Percentiles rank a stretch among this genome's conserved stretches.
These are phyloP conservation scores for Colletotrichum ledebouriae DNA, from an alignment of 2,329 filamentous ascomycete species.

Conservation along the genomic window DNA sequence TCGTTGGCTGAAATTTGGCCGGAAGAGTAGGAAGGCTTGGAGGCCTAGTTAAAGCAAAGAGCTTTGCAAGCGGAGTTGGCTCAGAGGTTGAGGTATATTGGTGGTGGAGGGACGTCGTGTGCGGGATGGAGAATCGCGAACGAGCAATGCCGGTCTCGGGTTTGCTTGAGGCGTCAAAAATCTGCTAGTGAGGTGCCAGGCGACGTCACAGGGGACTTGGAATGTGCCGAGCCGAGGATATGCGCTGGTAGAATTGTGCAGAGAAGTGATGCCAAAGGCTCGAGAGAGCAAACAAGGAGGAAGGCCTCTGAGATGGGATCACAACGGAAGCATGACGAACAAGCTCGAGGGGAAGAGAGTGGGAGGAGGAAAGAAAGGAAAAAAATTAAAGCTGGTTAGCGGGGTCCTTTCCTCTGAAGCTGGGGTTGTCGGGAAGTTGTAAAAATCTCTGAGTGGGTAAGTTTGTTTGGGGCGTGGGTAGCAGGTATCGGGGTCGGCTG, in stretches of 20 bases:
- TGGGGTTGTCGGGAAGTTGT: conserved; percentile 43
- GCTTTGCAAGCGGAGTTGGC: conserved; percentile 8
- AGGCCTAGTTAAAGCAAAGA: conserved; percentile 1
- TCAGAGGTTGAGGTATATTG: background rate
- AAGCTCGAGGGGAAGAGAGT: conserved; percentile 24
- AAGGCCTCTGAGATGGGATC: conserved; percentile 40
- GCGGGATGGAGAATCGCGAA: conserved; percentile 38
- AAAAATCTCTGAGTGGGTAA: conserved; percentile 43
- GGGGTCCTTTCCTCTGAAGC: conserved; percentile 33
- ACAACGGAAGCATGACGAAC: conserved; percentile 41
- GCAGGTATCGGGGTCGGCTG: conserved; percentile 38
- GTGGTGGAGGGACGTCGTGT: conserved; percentile 28
- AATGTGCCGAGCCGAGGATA: conserved; percentile 39
- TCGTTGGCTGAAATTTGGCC: background rate
- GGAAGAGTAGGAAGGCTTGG: background rate
- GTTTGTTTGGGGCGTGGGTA: conserved; percentile 40
- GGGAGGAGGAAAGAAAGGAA: conserved; percentile 7
- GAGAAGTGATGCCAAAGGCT: conserved; percentile 16
- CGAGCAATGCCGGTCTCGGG: conserved; percentile 40
- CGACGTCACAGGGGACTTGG: conserved; percentile 40
- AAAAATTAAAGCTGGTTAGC: conserved; percentile 28
- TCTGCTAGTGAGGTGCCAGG: conserved; percentile 41
- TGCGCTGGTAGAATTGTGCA: conserved; percentile 23
- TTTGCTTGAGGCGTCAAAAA: conserved; percentile 42
- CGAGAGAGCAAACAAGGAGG: conserved; percentile 25